Conservation (phyloP, 768 basidiomycete species). For the Tulasnella sp. region DNA sequence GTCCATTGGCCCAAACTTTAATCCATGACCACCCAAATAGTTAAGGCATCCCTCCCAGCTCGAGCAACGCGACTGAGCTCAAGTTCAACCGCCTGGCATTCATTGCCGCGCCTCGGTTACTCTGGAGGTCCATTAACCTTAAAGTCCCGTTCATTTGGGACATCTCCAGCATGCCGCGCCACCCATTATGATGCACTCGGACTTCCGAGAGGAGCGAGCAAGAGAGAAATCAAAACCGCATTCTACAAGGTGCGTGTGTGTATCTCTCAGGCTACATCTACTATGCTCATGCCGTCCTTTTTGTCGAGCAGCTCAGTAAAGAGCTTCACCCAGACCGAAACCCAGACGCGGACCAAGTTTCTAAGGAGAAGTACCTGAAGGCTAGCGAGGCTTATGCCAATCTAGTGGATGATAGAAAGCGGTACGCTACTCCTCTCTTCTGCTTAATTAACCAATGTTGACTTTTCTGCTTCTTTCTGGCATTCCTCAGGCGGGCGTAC, state of each 20-base stretch:
- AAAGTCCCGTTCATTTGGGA: not conserved
- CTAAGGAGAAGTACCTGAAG: conserved; percentile 34
- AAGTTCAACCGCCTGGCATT: not conserved
- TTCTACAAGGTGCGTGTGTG: conserved; percentile 36
- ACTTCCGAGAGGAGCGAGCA: conserved; percentile 28
- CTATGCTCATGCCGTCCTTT: not conserved
- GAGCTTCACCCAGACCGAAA: conserved; percentile 37
- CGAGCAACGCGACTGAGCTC: conserved; percentile 7
- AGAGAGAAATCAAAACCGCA: conserved; percentile 35
- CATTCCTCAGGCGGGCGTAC: conserved; percentile 35
- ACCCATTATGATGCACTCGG: conserved; percentile 36
- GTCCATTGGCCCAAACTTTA: not conserved
- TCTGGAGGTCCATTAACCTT: not conserved
- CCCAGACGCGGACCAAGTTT: conserved; percentile 15
- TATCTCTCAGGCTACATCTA: not conserved
- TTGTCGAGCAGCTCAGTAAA: conserved; percentile 35
- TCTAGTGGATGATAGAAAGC: conserved; percentile 35
- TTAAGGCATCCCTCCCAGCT: not conserved
- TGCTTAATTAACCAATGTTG: not conserved
- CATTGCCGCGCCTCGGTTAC: not conserved
- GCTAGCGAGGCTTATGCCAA: conserved; percentile 36
- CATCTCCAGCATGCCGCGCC: conserved; percentile 11
- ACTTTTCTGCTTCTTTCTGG: not conserved
- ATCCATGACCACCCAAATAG: conserved; percentile 4
- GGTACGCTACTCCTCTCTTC: conserved; percentile 23